phyloP scores from a whole-genome alignment of 2,329 filamentous ascomycete genomes.

The Rhexocercosporidium sp. region DNA sequence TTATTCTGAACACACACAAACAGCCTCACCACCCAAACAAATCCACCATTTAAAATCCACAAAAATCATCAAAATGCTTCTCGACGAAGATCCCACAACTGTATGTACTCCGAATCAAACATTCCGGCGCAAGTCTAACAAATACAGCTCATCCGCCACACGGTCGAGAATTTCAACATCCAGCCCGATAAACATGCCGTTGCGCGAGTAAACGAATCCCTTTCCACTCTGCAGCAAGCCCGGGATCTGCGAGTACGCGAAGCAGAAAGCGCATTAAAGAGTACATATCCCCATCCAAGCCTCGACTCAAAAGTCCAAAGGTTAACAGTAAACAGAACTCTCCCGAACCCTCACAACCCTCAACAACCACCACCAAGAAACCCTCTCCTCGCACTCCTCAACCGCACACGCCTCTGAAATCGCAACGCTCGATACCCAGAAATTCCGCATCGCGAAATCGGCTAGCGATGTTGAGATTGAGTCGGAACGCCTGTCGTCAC shows the following conservation, averaged over 20 bases:
- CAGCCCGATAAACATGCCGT: slow-evolving; percentile 84
- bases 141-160: slow-evolving; percentile 83
- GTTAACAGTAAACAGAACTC: slow-evolving; percentile 54
- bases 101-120: slow-evolving; percentile 54
- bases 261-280: slow-evolving; percentile 69
- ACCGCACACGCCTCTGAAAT: slow-evolving; percentile 84
- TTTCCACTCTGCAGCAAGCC: slow-evolving; percentile 82
- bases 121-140: slow-evolving; percentile 15
- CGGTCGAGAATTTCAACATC: slow-evolving; percentile 94
- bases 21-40: neutral
- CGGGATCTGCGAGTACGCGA: slow-evolving; percentile 79
- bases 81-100: slow-evolving; percentile 89
- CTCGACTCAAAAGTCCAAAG: slow-evolving; percentile 29
- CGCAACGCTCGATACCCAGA: slow-evolving; percentile 85
- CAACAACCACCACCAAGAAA: slow-evolving; percentile 77
- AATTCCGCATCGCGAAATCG: slow-evolving; percentile 93
- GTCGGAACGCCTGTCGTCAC: slow-evolving; percentile 84
- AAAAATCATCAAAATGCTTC: slow-evolving; percentile 70
- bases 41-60: neutral
- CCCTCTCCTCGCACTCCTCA: slow-evolving; percentile 75
- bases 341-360: slow-evolving; percentile 78
- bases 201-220: slow-evolving; percentile 80
- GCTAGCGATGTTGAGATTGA: slow-evolving; percentile 91
- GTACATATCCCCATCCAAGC: slow-evolving; percentile 39
- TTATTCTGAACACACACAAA: neutral